Percentiles rank a stretch among this genome's conserved stretches.
Evolutionary conservation across 495 filamentous ascomycete genomes (phyloP).

Genomic region (Aspergillus sparsus): DNA sequence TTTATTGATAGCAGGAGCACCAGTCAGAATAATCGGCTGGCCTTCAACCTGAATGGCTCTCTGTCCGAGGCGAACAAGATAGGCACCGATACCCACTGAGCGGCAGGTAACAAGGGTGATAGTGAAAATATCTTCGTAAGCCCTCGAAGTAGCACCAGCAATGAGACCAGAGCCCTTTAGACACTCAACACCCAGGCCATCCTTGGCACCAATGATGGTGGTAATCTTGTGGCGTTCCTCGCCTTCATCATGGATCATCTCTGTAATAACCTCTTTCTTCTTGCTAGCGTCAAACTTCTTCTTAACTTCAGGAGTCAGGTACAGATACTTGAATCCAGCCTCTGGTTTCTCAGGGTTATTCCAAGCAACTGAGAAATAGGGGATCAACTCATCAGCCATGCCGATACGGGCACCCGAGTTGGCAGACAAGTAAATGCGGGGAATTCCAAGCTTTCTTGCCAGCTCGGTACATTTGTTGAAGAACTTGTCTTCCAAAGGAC

Average conservation of each 20-base stretch:
- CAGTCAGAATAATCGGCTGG: slow-evolving; percentile 98
- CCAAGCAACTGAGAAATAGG: slow-evolving; percentile 95
- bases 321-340: slow-evolving; percentile 97
- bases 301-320: slow-evolving; percentile 84
- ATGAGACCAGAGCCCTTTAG: slow-evolving; percentile 96
- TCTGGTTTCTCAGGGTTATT: slow-evolving; percentile 83
- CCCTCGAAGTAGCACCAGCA: slow-evolving; percentile 93
- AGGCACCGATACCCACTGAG: slow-evolving; percentile 97
- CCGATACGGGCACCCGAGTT: slow-evolving; percentile 99
- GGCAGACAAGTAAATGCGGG: slow-evolving; percentile 94
- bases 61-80: slow-evolving; percentile 95
- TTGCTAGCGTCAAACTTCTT: slow-evolving; percentile 84
- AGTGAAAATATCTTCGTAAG: slow-evolving; percentile 99
- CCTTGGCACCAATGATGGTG: slow-evolving; percentile 90
- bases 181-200: slow-evolving; percentile 97
- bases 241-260: slow-evolving; percentile 79
- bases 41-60: slow-evolving; percentile 98
- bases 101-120: slow-evolving; percentile 97
- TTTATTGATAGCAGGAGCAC: slow-evolving; percentile 97
- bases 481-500: slow-evolving; percentile 93
- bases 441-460: slow-evolving; percentile 88
- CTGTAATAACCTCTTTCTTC: slow-evolving; percentile 81
- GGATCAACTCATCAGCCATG: slow-evolving; percentile 94
- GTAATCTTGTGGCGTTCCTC: slow-evolving; percentile 93
- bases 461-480: slow-evolving; percentile 99